Evolutionary conservation across 257 asterid genomes (phyloP).

Genomic region (Solanum piurae): DNA sequence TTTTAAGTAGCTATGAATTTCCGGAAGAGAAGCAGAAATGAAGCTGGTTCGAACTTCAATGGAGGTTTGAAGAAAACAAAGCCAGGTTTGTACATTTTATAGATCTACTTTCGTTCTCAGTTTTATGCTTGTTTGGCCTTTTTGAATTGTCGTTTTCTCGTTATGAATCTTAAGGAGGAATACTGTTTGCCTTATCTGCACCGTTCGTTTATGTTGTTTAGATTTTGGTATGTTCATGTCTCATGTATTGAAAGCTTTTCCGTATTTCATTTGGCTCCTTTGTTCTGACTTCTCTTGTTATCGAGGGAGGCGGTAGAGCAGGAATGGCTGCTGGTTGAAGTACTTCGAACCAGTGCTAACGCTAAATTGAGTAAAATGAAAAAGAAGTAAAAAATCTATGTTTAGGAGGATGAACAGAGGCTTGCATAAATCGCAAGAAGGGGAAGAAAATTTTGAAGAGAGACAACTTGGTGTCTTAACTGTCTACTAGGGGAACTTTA

Average conservation of each 20-base stretch:
- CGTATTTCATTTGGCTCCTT: not conserved
- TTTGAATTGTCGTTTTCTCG: not conserved
- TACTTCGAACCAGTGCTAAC: too few relatives aligned
- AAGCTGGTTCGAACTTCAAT: conserved; percentile 16
- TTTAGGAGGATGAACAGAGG: not conserved
- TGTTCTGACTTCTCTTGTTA: not conserved
- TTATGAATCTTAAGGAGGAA: not conserved
- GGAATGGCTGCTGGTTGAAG: not conserved
- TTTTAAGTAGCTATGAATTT: conserved; percentile 6
- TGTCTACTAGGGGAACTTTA: not conserved
- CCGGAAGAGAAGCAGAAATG: conserved; percentile 22
- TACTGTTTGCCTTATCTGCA: not conserved
- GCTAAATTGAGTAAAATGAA: not conserved
- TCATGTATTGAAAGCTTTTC: not conserved
- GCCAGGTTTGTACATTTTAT: conserved; percentile 31
- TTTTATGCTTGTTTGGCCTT: not conserved
- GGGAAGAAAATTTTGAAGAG: not conserved
- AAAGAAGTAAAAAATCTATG: not conserved
- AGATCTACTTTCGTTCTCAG: not conserved
- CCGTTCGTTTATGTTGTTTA: not conserved
- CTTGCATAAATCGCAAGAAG: not conserved
- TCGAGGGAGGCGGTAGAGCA: not conserved
- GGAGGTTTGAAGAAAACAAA: conserved; percentile 69
- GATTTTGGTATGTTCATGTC: not conserved
- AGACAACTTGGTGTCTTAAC: not conserved